Evolutionary conservation across 345 rosid genomes (phyloP).

Genomic region (Capsella bursapastoris): DNA sequence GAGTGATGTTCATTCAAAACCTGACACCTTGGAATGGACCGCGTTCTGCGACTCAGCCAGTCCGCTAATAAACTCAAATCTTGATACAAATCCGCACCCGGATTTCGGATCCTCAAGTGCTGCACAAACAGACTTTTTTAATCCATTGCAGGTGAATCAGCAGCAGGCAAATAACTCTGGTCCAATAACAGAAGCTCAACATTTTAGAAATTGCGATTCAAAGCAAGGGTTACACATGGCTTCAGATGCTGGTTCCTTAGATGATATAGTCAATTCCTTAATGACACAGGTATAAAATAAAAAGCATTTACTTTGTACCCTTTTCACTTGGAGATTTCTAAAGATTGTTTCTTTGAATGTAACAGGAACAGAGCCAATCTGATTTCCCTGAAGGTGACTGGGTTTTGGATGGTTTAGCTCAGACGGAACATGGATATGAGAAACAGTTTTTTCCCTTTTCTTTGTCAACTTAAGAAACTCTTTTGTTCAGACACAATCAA

Average conservation of each 20-base stretch:
- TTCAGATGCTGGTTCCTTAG: conserved; percentile 58
- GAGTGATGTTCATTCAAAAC: conserved; percentile 40
- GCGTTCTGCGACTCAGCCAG: conserved; percentile 38
- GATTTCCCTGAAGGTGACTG: conserved; percentile 48
- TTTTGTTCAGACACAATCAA: conserved; percentile 23
- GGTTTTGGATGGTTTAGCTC: conserved; percentile 50
- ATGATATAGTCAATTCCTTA: conserved; percentile 58
- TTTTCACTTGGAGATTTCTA: not conserved
- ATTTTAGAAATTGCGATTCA: conserved; percentile 22
- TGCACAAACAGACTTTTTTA: conserved; percentile 41
- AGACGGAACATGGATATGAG: conserved; percentile 52
- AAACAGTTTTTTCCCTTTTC: not conserved
- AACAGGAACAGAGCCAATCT: conserved; percentile 58
- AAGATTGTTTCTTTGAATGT: conserved; percentile 18
- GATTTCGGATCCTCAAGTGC: conserved; percentile 48
- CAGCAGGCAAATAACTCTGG: conserved; percentile 34
- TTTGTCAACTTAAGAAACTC: conserved; percentile 29
- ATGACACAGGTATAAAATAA: conserved; percentile 51
- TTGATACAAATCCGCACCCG: conserved; percentile 45
- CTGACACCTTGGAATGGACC: conserved; percentile 52
- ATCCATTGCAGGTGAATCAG: conserved; percentile 46
- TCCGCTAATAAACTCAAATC: conserved; percentile 35
- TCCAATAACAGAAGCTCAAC: conserved; percentile 43
- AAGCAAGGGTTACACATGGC: conserved; percentile 50
- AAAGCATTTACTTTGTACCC: not conserved